Conservation (phyloP, 805 yeast genomes). For the Tetrapisispora phaffii region DNA sequence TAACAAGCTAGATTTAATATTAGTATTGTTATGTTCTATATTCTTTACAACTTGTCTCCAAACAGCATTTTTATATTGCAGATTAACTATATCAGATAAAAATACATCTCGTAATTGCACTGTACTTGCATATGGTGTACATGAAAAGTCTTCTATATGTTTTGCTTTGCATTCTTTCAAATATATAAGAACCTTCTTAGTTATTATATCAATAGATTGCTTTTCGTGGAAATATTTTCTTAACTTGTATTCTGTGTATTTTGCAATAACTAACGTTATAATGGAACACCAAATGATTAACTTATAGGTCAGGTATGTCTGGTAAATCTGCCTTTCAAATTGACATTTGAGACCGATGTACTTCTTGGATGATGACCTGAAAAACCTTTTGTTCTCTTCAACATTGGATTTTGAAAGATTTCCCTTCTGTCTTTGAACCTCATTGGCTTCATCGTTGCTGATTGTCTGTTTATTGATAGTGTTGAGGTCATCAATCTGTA, state of each 20-base stretch:
- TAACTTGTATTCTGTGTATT: slow-evolving; percentile 29
- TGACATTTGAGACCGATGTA: slow-evolving; percentile 51
- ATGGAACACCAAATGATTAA: slow-evolving; percentile 8
- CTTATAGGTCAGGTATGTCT: slow-evolving; percentile 27
- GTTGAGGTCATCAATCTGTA: slow-evolving; percentile 20
- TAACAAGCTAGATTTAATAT: slow-evolving; percentile 48
- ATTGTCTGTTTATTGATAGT: slow-evolving; percentile 14
- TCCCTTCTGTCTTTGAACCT: slow-evolving; percentile 31
- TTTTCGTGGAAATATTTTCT: slow-evolving; percentile 32
- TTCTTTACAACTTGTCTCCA: slow-evolving; percentile 51
- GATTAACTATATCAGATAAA: slow-evolving; percentile 29
- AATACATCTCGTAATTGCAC: slow-evolving; percentile 65
- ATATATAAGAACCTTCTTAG: slow-evolving; percentile 39
- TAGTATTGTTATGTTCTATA: slow-evolving; percentile 52
- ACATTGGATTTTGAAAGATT: slow-evolving; percentile 27
- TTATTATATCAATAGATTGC: slow-evolving; percentile 36
- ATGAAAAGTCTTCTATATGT: slow-evolving; percentile 21
- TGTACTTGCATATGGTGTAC: slow-evolving; percentile 46
- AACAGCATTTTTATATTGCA: slow-evolving; percentile 32
- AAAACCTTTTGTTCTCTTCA: slow-evolving; percentile 37
- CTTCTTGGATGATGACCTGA: slow-evolving; percentile 66
- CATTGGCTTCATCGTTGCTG: slow-evolving; percentile 33
- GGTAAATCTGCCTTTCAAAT: slow-evolving; percentile 41
- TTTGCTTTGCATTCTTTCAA: slow-evolving; percentile 40
- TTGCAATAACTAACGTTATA: slow-evolving; percentile 9